Conservation (phyloP, 2,329 filamentous ascomycete genomes). For the Aspergillus chevalieri region DNA sequence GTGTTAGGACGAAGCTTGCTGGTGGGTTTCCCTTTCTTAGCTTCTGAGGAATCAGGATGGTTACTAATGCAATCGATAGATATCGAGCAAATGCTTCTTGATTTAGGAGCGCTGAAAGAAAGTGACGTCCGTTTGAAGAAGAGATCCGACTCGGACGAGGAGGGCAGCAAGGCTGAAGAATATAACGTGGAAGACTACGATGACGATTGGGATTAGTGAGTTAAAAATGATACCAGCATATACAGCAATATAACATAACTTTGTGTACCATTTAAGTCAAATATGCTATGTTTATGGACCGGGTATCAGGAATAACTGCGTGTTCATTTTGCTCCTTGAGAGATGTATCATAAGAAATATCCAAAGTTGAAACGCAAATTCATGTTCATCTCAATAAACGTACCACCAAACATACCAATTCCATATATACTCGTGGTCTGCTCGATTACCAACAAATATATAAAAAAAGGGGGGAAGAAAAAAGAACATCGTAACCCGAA, state of each 20-base stretch:
- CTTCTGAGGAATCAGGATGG: conserved; percentile 1
- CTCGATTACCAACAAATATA: no score
- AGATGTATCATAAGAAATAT: no score
- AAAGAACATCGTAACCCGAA: no score
- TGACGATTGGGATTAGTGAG: conserved; percentile 51
- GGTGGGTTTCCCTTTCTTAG: conserved; percentile 20
- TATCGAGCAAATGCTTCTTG: conserved; percentile 73
- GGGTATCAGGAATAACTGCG: no score
- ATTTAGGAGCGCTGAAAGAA: conserved; percentile 70
- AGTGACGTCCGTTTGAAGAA: conserved; percentile 70
- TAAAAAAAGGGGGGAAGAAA: no score
- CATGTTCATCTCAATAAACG: no score
- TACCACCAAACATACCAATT: no score
- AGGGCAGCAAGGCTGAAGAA: conserved; percentile 49
- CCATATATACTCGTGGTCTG: no score
- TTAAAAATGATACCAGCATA: conserved; percentile 5
- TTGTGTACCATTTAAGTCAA: neutral
- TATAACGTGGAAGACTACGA: conserved; percentile 45
- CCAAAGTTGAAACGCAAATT: no score
- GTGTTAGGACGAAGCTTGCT: conserved; percentile 61
- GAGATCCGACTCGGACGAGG: conserved; percentile 50
- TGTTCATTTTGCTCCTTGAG: no score
- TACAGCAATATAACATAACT: neutral
- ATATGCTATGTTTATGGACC: no score
- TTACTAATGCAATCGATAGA: conserved; percentile 37